Conservation (phyloP, 2,329 filamentous ascomycete genomes). For the Zymoseptoria ardabiliae region DNA sequence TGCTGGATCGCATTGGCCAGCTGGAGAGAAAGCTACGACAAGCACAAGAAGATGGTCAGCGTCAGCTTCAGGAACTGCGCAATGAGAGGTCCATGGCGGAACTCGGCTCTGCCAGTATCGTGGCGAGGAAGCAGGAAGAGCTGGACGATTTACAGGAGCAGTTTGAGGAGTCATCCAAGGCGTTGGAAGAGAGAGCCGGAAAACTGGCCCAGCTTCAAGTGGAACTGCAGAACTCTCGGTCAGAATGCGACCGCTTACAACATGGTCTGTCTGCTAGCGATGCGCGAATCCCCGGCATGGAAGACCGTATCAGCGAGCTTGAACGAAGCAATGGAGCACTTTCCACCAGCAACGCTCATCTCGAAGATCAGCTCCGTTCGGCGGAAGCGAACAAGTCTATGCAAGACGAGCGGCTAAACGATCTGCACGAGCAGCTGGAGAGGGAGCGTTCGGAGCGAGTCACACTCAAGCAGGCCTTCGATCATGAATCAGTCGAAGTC, state of each 20-base stretch:
- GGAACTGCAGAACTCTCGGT: neutral
- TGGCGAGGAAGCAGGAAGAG: conserved; percentile 40
- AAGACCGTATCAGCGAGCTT: neutral
- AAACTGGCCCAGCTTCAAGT: neutral
- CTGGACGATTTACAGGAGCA: conserved; percentile 37
- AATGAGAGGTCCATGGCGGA: conserved; percentile 39
- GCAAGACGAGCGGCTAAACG: neutral
- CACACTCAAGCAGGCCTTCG: neutral
- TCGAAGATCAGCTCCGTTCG: neutral
- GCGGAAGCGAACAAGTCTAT: neutral
- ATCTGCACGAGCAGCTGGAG: neutral
- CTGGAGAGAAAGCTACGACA: conserved; percentile 24
- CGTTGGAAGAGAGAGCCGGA: neutral
- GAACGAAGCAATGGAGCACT: neutral
- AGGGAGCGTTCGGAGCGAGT: neutral
- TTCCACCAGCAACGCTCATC: neutral
- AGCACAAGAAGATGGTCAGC: conserved; percentile 25
- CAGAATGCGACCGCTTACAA: neutral
- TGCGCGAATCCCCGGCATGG: neutral
- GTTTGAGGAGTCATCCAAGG: conserved; percentile 22
- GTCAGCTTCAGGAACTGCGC: conserved; percentile 32
- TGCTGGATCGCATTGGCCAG: conserved; percentile 35
- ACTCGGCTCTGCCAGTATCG: conserved; percentile 35
- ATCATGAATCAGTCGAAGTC: neutral
- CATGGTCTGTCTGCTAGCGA: neutral